Evolutionary conservation across 2,329 filamentous ascomycete species (phyloP).

Genomic region (Dothiorella sarmentorum): DNA sequence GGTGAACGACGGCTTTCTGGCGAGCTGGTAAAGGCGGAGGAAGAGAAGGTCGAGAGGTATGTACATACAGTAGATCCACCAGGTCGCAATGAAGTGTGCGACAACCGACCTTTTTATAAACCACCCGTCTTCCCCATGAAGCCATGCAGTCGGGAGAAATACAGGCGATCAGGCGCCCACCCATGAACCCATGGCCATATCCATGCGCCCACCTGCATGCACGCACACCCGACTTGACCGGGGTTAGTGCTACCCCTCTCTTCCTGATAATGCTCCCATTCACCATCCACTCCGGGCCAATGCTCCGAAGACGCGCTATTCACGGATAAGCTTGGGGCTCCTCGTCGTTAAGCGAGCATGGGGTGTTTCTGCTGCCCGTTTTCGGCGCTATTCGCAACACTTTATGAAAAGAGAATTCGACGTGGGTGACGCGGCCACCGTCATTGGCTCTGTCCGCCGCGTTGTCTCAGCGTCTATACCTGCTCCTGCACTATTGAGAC

Average conservation of each 20-base stretch:
- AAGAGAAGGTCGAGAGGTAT: neutral
- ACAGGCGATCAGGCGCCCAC: no score
- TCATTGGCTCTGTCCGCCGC: neutral
- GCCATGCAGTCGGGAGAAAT: no score
- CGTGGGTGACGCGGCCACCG: neutral
- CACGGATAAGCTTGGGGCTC: no score
- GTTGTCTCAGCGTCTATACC: neutral
- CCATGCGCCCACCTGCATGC: neutral
- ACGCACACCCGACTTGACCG: no score
- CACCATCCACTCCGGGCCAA: neutral
- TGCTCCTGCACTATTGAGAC: neutral
- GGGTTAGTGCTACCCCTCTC: no score
- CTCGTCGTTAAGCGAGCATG: no score
- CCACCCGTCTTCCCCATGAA: neutral
- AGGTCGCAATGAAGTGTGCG: neutral
- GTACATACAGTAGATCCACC: neutral
- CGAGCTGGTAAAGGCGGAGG: neutral
- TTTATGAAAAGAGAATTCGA: neutral
- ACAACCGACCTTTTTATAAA: constrained; percentile 1
- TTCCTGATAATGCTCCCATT: neutral
- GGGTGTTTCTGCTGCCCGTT: neutral
- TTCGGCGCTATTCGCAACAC: neutral
- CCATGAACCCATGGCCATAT: no score
- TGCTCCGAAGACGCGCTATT: neutral
- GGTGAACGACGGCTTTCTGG: neutral